Base-by-base conservation (phyloP, 768 basidiomycete species). In the Rickenella mellea region DNA sequence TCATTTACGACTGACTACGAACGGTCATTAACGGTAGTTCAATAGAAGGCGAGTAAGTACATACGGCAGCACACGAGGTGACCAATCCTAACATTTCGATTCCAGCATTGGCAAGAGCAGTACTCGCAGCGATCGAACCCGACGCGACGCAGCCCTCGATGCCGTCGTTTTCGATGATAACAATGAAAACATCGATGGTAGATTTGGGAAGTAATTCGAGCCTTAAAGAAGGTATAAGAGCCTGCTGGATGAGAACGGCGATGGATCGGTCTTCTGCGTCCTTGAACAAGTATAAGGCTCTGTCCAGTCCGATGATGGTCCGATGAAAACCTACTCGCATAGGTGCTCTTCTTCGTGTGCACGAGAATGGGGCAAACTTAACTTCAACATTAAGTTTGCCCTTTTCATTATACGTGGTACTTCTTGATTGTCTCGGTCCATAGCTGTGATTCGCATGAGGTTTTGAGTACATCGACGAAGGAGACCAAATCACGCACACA, bases 321-420 rank as follows among this genome's bases (percentile, higher is more conserved):
- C 46, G 42, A 47, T 22, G 41, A 46, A 48, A 3, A 56, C 83
- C 63, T 62, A 94, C 94, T 48, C 86, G 80, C 52, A 94, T 74
- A 0, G 94, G 94, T 6, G 85, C 82, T 55, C 84, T 70, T 50
- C 94, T 69, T 12, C 69, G 72, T 22, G 67, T 61, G 51, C 83
- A 90, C 6, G 96, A 90, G 59, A 94, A 99, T 0, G 96, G 96
- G 2, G 93, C 76, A 53, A 93, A 97, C 62, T 97, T 97, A 40
- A 98, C 88, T 63, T 98, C 93, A 6, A 99, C 86, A 46, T 91
- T 97, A 40, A 99, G 63, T 41, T 74, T 76, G 1, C 94, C 96
- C 45, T 77, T 82, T 52, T 97, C 94, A 48, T 73, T 90, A 56
- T 93, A 99, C 3, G 76, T 61, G 11, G 70, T 69, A 41, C 74